Evolutionary conservation across 2,329 filamentous ascomycete genomes (phyloP), one percentile per base, ranked within the genome.

Genomic region (Fusarium sp.): DNA sequence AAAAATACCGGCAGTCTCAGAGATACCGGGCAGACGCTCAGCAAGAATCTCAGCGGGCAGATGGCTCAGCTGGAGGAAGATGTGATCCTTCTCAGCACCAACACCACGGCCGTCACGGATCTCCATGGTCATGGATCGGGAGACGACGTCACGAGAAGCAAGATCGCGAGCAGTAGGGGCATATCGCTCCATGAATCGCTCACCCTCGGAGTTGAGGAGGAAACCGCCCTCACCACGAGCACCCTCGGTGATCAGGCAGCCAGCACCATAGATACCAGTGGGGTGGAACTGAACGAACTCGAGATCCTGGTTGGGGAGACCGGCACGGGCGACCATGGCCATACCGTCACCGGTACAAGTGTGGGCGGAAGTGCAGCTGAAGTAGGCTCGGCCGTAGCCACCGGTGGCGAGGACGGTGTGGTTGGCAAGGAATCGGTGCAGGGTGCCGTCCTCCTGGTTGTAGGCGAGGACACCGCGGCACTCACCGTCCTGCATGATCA

Each of bases 271-370:
- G 86, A 99, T 98, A 91, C 96, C 96, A 77, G 96, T 98, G 66
- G 96, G 96, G 85, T 99, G 96, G 91, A 99, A 99, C 87, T 99
- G 96, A 74, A 99, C 97, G 86, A 99, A 99, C 85, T 99, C 97
- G 75, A 98, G 90, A 92, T 99, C 97, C 88, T 99, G 97, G 90
- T 98, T 98, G 80, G 97, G 96, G 45, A 99, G 93, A 84, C 97
- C 97, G 73, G 97, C 97, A 87, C 97, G 95, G 79, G 96, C 94
- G 81, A 98, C 96, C 97, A 99, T 98, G 78, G 97, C 97, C 94
- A 98, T 98, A 84, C 97, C 97, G 83, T 99, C 97, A 90, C 97
- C 97, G 73, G 97, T 99, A 86, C 96, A 98, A 75, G 97, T 98
- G 87, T 99, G 97, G 56, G 97, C 97, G 61, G 95, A 98, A 63